These are phyloP conservation scores for Nadsonia starkeyi-henricii DNA, from an alignment of 1,139 yeast genomes.

Conservation along the genomic window DNA sequence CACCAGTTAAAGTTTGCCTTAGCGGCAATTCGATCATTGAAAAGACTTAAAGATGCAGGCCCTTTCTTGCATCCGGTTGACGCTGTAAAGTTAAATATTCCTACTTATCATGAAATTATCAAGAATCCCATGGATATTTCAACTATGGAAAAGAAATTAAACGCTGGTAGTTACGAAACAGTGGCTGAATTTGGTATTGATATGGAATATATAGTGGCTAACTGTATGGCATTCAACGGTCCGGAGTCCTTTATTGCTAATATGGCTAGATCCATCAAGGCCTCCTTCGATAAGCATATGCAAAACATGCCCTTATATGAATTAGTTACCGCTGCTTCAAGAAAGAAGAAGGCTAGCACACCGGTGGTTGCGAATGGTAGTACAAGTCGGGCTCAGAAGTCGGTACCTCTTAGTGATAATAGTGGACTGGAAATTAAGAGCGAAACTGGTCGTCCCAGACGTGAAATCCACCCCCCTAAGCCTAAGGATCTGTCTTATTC, in stretches of 20 bases:
- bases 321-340: slow-evolving; percentile 7
- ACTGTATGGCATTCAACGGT: slow-evolving; percentile 80
- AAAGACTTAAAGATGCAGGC: slow-evolving; percentile 79
- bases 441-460: slow-evolving; percentile 71
- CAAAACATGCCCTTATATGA: slow-evolving; percentile 80
- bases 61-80: slow-evolving; percentile 91
- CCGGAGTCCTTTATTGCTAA: slow-evolving; percentile 67
- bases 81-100: slow-evolving; percentile 74
- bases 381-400: neutral
- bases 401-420: neutral
- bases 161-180: slow-evolving; percentile 52
- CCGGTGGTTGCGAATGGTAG: neutral
- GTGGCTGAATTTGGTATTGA: slow-evolving; percentile 62
- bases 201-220: slow-evolving; percentile 70
- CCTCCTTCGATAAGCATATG: slow-evolving; percentile 88
- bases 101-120: slow-evolving; percentile 74
- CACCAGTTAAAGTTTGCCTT: slow-evolving; percentile 60
- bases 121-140: slow-evolving; percentile 87
- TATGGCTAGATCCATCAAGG: slow-evolving; percentile 84
- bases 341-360: neutral
- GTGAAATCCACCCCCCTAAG: slow-evolving; percentile 94
- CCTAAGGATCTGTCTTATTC: slow-evolving; percentile 81
- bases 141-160: slow-evolving; percentile 74
- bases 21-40: slow-evolving; percentile 45
- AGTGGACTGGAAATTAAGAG: slow-evolving; percentile 40